A percentile compares a stretch with the other conserved stretches of the same genome.
These are phyloP conservation scores for Fraxinus quadrangulata DNA, from an alignment of 257 asterid species.

Conservation along the genomic window DNA sequence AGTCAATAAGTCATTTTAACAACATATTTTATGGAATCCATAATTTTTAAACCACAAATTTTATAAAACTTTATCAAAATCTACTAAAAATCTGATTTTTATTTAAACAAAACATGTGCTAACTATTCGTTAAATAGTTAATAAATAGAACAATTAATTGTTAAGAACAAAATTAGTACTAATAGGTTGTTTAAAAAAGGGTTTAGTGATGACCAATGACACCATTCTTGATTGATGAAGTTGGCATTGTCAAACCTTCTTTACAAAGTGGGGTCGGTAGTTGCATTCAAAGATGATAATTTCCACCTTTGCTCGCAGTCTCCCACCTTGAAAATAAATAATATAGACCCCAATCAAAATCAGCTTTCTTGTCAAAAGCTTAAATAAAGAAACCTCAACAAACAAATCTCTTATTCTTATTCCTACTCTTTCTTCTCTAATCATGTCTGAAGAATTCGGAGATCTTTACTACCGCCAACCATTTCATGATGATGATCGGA, in stretches of 20 bases:
- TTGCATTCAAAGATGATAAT: constrained; percentile 22
- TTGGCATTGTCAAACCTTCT: constrained; percentile 55
- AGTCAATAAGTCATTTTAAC: too few species aligned
- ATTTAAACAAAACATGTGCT: too few species aligned
- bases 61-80: too few species aligned
- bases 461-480: constrained; percentile 51
- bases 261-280: constrained; percentile 45
- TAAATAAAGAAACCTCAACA: constrained; percentile 52
- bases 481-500: constrained; percentile 32
- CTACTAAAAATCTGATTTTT: too few species aligned
- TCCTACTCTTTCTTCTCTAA: background rate
- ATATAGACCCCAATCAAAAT: constrained; percentile 38
- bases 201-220: constrained; percentile 38
- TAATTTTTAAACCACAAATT: too few species aligned
- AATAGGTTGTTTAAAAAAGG: background rate
- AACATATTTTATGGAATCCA: too few species aligned
- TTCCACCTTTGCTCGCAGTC: constrained; percentile 1
- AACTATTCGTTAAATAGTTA: too few species aligned
- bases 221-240: constrained; percentile 30
- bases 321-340: background rate
- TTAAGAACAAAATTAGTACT: too few species aligned
- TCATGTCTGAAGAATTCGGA: constrained; percentile 67
- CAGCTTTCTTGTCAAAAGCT: constrained; percentile 58
- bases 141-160: too few species aligned
- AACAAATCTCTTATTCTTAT: constrained; percentile 31